Percentiles rank a stretch among this genome's conserved stretches.
phyloP scores from a whole-genome alignment of 2,329 filamentous ascomycete species.

The Diaporthe ampelina region DNA sequence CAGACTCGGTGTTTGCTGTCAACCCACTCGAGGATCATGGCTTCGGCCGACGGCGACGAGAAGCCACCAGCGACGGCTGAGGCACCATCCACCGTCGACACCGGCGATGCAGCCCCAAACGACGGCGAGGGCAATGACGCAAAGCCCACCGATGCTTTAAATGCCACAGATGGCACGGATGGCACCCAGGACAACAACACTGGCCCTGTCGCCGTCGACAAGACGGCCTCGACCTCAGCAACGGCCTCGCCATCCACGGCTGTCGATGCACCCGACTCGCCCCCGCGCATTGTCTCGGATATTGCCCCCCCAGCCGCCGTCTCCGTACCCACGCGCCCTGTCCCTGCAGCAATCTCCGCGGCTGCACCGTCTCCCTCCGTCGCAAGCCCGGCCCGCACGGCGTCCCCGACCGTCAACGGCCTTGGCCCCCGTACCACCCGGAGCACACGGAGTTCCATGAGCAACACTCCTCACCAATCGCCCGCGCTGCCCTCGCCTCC shows the following conservation, averaged over 20 bases:
- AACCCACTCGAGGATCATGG: not conserved
- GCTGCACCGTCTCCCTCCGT: not conserved
- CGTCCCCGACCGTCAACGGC: not conserved
- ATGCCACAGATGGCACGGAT: too few relatives aligned
- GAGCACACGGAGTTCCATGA: not conserved
- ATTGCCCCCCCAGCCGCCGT: not conserved
- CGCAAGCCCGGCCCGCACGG: not conserved
- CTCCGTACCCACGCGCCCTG: not conserved
- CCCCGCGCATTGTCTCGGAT: slow-evolving; percentile 34
- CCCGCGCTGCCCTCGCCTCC: slow-evolving; percentile 17
- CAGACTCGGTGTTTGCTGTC: not conserved
- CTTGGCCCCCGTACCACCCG: not conserved
- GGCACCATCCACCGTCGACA: not conserved
- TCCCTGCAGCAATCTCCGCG: not conserved
- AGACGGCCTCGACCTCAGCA: not conserved
- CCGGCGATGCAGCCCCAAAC: not conserved
- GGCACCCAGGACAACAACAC: not conserved
- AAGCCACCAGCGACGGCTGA: not conserved
- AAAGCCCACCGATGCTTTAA: too few relatives aligned
- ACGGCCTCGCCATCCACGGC: not conserved
- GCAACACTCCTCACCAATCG: slow-evolving; percentile 18
- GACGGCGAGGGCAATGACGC: not conserved
- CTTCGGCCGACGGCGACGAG: not conserved
- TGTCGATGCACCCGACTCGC: not conserved
- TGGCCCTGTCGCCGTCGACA: not conserved